Percentiles rank a stretch among this genome's conserved stretches.
Evolutionary conservation across 805 yeast species (phyloP).

Genomic region (Torulaspora delbrueckii): DNA sequence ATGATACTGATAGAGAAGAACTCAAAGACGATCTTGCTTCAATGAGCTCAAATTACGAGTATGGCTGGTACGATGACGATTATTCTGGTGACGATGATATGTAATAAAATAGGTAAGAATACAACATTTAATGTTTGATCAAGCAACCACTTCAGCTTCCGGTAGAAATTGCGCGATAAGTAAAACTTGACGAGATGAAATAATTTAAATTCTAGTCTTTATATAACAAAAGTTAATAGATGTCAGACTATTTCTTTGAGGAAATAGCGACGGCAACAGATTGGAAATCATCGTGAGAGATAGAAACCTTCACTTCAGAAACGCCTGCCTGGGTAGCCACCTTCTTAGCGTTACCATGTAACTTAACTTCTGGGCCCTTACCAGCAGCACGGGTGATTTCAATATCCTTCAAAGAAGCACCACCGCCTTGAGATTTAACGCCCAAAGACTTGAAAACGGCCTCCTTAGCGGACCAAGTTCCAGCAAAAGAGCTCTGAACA

Average conservation of each 20-base stretch:
- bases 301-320: conserved; percentile 72
- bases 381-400: conserved; percentile 70
- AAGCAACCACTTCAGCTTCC: not conserved
- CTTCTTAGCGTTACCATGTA: conserved; percentile 69
- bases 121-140: not conserved
- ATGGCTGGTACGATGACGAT: conserved; percentile 48
- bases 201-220: not conserved
- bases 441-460: conserved; percentile 96
- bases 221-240: not conserved
- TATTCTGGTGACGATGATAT: conserved; percentile 39
- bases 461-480: conserved; percentile 99
- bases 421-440: conserved; percentile 86
- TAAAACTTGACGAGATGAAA: not conserved
- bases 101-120: not conserved
- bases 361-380: conserved; percentile 77
- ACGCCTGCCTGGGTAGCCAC: conserved; percentile 73
- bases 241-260: conserved; percentile 14
- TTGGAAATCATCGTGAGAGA: conserved; percentile 95
- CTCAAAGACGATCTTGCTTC: conserved; percentile 45
- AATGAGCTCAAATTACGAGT: conserved; percentile 44
- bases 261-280: conserved; percentile 92
- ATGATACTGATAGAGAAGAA: conserved; percentile 50
- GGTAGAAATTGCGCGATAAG: not conserved
- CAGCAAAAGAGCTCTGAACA: conserved; percentile 88
- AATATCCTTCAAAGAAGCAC: conserved; percentile 87